These are phyloP conservation scores for Trametes cingulata DNA, from an alignment of 768 basidiomycete genomes.

Conservation along the genomic window DNA sequence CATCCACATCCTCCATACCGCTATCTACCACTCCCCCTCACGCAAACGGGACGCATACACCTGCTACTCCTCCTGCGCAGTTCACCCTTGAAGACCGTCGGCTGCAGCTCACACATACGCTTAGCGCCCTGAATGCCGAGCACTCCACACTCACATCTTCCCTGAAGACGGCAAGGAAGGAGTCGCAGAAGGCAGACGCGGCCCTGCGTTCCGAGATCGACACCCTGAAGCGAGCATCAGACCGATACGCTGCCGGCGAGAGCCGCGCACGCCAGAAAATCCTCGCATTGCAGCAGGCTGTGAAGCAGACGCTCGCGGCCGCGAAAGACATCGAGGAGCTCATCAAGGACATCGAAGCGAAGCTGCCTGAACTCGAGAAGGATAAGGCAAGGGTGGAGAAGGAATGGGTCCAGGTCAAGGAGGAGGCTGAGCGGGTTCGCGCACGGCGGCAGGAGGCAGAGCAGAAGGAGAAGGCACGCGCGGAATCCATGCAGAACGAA, in stretches of 20 bases:
- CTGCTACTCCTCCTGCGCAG: slow-evolving; percentile 29
- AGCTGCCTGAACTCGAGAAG: slow-evolving; percentile 40
- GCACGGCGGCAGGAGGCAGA: slow-evolving; percentile 50
- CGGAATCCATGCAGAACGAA: slow-evolving; percentile 61
- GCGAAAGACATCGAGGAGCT: slow-evolving; percentile 47
- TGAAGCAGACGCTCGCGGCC: slow-evolving; percentile 64
- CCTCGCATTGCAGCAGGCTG: slow-evolving; percentile 85
- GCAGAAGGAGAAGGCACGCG: slow-evolving; percentile 51
- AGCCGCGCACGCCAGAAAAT: slow-evolving; percentile 83
- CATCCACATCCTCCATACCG: slow-evolving; percentile 10
- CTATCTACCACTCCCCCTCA: slow-evolving; percentile 11
- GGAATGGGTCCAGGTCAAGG: slow-evolving; percentile 43
- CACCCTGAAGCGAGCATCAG: slow-evolving; percentile 75
- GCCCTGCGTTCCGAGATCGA: slow-evolving; percentile 84
- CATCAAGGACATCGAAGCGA: slow-evolving; percentile 39
- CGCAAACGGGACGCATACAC: slow-evolving; percentile 16
- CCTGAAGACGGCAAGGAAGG: slow-evolving; percentile 77
- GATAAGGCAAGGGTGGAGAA: slow-evolving; percentile 47
- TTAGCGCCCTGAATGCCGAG: slow-evolving; percentile 64
- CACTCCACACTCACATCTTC: slow-evolving; percentile 65
- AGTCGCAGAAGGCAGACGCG: slow-evolving; percentile 82
- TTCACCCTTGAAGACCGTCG: slow-evolving; percentile 69
- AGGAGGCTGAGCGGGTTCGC: slow-evolving; percentile 47
- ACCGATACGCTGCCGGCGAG: slow-evolving; percentile 75
- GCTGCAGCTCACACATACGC: slow-evolving; percentile 62